These are phyloP conservation scores for Senna siamea DNA, from an alignment of 306 rosid species.

Conservation along the genomic window DNA sequence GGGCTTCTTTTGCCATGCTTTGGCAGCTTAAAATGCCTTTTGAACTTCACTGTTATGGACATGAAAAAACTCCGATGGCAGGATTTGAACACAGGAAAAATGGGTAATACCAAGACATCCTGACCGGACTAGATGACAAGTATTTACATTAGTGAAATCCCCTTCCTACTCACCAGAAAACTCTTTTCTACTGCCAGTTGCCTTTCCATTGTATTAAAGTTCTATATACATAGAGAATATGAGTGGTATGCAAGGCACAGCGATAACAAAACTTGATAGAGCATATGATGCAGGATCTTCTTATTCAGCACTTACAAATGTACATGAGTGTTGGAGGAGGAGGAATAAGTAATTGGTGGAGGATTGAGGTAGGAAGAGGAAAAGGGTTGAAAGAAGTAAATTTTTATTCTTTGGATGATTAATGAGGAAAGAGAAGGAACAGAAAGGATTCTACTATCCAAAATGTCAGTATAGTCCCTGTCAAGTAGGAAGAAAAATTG, in stretches of 20 bases:
- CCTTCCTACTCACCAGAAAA: neutral
- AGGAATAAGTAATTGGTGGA: neutral
- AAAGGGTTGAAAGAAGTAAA: neutral
- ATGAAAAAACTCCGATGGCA: slow-evolving; percentile 45
- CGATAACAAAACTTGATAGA: slow-evolving; percentile 7
- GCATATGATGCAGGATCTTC: slow-evolving; percentile 22
- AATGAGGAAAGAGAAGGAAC: no score
- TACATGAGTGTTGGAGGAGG: neutral
- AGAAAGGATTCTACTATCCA: neutral
- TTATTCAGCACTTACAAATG: neutral
- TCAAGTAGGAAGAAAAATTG: neutral
- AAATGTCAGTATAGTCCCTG: neutral
- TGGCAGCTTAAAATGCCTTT: neutral
- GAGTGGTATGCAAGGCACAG: slow-evolving; percentile 13
- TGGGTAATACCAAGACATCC: slow-evolving; percentile 66
- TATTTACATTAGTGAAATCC: slow-evolving; percentile 31
- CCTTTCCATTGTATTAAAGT: slow-evolving; percentile 18
- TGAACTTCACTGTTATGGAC: neutral
- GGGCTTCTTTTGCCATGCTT: neutral
- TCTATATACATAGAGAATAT: slow-evolving; percentile 13
- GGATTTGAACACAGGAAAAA: slow-evolving; percentile 78
- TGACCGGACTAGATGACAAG: slow-evolving; percentile 68
- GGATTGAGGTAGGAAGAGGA: neutral
- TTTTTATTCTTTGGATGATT: neutral
- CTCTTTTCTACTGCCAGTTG: slow-evolving; percentile 6